Evolutionary conservation across 257 asterid species (phyloP).

Genomic region (Fraxinus anomala): DNA sequence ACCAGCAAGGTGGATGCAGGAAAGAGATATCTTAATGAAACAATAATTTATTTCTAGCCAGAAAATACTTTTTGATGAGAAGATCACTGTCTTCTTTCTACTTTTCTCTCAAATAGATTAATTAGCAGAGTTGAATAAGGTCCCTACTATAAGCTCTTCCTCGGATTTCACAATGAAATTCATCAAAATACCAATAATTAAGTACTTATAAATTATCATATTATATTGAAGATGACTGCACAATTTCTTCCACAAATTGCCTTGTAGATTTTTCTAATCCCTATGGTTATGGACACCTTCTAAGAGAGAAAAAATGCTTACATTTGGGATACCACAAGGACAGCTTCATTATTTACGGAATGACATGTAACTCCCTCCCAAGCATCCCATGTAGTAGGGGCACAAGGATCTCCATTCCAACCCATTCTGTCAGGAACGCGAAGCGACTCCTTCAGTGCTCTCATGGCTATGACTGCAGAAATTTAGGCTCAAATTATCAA

Average conservation of each 20-base stretch:
- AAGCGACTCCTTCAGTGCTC: slow-evolving; percentile 80
- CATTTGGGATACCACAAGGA: slow-evolving; percentile 87
- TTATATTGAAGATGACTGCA: neutral
- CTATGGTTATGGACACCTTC: neutral
- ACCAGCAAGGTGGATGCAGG: neutral
- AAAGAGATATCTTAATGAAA: neutral
- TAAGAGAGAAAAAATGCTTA: slow-evolving; percentile 35
- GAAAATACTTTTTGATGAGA: slow-evolving; percentile 1
- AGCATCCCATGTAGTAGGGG: slow-evolving; percentile 97
- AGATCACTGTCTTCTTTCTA: neutral
- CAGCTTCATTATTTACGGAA: slow-evolving; percentile 53
- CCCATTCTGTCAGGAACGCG: slow-evolving; percentile 96
- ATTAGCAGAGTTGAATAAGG: neutral
- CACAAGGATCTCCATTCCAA: slow-evolving; percentile 99
- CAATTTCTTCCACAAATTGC: neutral
- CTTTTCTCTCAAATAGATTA: neutral
- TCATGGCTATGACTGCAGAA: slow-evolving; percentile 84
- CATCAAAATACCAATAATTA: neutral
- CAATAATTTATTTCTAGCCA: neutral
- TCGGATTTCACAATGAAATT: neutral
- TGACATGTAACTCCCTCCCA: slow-evolving; percentile 98
- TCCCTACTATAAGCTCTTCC: neutral
- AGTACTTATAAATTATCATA: slow-evolving; percentile 6
- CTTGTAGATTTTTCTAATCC: neutral
- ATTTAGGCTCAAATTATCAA: slow-evolving; percentile 22